Conservation (phyloP, 2,329 filamentous ascomycete genomes). For the Fusarium zealandicum region DNA sequence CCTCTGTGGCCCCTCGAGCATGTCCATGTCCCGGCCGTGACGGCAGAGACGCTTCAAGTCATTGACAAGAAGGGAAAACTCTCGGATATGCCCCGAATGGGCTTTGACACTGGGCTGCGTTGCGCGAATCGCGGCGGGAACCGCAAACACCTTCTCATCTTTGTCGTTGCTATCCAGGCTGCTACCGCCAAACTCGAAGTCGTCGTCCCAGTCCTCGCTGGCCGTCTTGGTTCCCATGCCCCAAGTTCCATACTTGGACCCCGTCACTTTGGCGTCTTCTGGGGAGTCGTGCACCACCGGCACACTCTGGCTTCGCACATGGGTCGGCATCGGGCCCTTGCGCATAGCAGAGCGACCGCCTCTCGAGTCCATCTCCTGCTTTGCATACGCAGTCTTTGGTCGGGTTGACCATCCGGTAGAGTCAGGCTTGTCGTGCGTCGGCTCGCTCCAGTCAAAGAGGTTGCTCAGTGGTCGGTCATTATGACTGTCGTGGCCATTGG, state of each 20-base stretch:
- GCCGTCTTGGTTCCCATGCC: constrained; percentile 79
- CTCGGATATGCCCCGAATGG: constrained; percentile 83
- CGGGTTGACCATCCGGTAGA: constrained; percentile 65
- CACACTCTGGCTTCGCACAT: constrained; percentile 83
- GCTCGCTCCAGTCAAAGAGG: constrained; percentile 81
- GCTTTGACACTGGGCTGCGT: constrained; percentile 83
- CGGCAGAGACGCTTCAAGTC: constrained; percentile 80
- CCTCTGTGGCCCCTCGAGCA: constrained; percentile 66
- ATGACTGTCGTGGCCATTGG: constrained; percentile 30
- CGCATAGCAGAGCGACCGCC: constrained; percentile 73
- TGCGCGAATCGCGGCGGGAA: constrained; percentile 80
- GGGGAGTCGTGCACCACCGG: constrained; percentile 71
- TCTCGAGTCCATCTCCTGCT: constrained; percentile 74
- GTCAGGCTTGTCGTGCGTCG: constrained; percentile 67
- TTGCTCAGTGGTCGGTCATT: constrained; percentile 67
- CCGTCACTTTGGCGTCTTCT: constrained; percentile 62
- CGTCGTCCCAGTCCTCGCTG: constrained; percentile 89
- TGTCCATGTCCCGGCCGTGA: constrained; percentile 71
- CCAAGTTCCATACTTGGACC: constrained; percentile 81
- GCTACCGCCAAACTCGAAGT: constrained; percentile 76
- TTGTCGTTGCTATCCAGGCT: constrained; percentile 49
- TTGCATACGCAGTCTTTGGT: constrained; percentile 78
- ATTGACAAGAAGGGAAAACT: constrained; percentile 82
- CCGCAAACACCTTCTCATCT: constrained; percentile 46
- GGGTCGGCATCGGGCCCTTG: constrained; percentile 71